Conservation (phyloP, 2,329 filamentous ascomycete species). For the Aspergillus japonicus region DNA sequence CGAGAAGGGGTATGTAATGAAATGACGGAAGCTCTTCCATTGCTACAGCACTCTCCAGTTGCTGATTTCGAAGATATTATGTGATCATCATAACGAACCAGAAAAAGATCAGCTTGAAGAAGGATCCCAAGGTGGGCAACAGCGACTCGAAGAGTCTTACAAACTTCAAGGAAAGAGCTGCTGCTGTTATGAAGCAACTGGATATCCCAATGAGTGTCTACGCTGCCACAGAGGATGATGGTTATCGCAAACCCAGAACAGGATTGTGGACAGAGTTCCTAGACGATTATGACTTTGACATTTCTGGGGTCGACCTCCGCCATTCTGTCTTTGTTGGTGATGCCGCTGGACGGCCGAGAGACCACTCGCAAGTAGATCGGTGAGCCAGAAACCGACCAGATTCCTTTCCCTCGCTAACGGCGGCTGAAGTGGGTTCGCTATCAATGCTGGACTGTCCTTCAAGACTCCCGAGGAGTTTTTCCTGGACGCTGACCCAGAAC, state of each 20-base stretch:
- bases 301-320: slow-evolving; percentile 62
- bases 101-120: slow-evolving; percentile 72
- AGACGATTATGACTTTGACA: slow-evolving; percentile 59
- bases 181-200: slow-evolving; percentile 62
- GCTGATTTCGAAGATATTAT: slow-evolving; percentile 56
- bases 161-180: slow-evolving; percentile 81
- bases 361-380: slow-evolving; percentile 62
- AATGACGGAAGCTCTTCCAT: not conserved
- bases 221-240: slow-evolving; percentile 79
- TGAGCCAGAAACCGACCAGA: slow-evolving; percentile 25
- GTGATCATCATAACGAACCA: slow-evolving; percentile 88
- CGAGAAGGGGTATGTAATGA: slow-evolving; percentile 61
- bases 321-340: slow-evolving; percentile 87
- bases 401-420: not conserved
- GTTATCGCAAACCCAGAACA: slow-evolving; percentile 78
- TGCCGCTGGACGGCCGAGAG: slow-evolving; percentile 61
- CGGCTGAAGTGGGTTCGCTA: slow-evolving; percentile 70
- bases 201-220: slow-evolving; percentile 78
- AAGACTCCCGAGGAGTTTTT: slow-evolving; percentile 93
- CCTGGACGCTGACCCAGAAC: slow-evolving; percentile 62
- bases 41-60: not conserved
- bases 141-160: slow-evolving; percentile 64
- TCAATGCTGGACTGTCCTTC: slow-evolving; percentile 78
- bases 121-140: slow-evolving; percentile 69
- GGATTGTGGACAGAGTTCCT: slow-evolving; percentile 83